These are phyloP conservation scores for Malus hybrid DNA, from an alignment of 331 rosid genomes.

Conservation along the genomic window DNA sequence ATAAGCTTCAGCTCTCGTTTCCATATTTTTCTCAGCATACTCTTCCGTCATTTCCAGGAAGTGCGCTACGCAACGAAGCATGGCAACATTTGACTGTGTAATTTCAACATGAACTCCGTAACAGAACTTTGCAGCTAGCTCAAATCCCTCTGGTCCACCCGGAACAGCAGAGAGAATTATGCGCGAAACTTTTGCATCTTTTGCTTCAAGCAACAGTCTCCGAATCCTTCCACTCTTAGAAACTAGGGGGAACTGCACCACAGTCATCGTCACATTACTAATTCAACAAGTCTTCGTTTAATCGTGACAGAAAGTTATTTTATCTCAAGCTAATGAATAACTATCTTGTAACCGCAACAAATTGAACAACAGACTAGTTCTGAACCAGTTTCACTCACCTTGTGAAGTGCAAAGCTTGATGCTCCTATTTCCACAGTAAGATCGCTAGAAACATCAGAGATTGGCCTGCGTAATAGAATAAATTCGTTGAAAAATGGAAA, in stretches of 20 bases:
- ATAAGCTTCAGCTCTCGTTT: constrained; percentile 52
- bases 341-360: neutral
- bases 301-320: neutral
- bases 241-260: constrained; percentile 77
- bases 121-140: constrained; percentile 84
- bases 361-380: neutral
- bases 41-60: constrained; percentile 93
- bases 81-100: constrained; percentile 63
- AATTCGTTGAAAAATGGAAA: constrained; percentile 22
- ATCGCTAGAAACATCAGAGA: constrained; percentile 92
- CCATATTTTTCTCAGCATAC: constrained; percentile 66
- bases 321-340: neutral
- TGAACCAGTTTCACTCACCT: constrained; percentile 39
- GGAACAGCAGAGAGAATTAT: constrained; percentile 58
- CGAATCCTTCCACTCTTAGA: constrained; percentile 82
- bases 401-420: constrained; percentile 84
- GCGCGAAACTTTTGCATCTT: constrained; percentile 61
- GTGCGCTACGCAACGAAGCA: constrained; percentile 66
- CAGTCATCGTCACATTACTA: constrained; percentile 9
- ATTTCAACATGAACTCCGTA: constrained; percentile 73
- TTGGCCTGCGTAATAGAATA: constrained; percentile 62
- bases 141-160: constrained; percentile 90
- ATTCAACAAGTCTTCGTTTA: neutral
- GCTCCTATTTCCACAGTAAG: constrained; percentile 76
- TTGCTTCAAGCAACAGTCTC: constrained; percentile 65